These are phyloP conservation scores for Psilocybe cyanescens DNA, from an alignment of 768 basidiomycete genomes.

Conservation along the genomic window DNA sequence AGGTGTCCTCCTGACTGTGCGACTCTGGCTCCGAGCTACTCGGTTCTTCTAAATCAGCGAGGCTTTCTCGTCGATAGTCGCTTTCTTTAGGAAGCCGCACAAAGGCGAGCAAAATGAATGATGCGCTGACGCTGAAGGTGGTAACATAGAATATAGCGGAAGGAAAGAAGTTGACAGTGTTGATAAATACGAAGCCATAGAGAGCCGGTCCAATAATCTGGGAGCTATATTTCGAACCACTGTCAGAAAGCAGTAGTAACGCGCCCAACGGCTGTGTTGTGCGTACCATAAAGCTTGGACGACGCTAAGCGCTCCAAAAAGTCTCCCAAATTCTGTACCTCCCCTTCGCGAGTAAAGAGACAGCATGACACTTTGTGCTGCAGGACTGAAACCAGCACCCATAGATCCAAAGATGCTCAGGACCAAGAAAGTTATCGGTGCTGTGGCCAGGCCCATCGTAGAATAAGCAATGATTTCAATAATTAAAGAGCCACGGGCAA, in stretches of 20 bases:
- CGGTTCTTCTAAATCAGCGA: conserved; percentile 16
- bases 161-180: conserved; percentile 73
- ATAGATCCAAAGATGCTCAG: conserved; percentile 57
- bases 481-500: conserved; percentile 64
- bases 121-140: conserved; percentile 37
- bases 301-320: conserved; percentile 84
- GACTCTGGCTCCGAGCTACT: not conserved
- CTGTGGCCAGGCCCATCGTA: conserved; percentile 50
- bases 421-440: conserved; percentile 53
- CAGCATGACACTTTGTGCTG: conserved; percentile 72
- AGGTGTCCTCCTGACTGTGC: conserved; percentile 6
- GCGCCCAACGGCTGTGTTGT: not conserved
- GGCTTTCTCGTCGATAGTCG: conserved; percentile 11
- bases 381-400: conserved; percentile 66
- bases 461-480: conserved; percentile 58
- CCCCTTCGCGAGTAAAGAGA: conserved; percentile 60
- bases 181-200: conserved; percentile 72
- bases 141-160: conserved; percentile 70
- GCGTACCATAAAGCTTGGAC: conserved; percentile 67
- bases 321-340: conserved; percentile 65
- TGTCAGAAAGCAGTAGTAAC: not conserved
- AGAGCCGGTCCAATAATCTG: conserved; percentile 74
- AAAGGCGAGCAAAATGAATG: conserved; percentile 49
- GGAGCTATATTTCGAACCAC: conserved; percentile 39
- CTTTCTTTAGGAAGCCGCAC: conserved; percentile 42